Evolutionary conservation across 2,329 filamentous ascomycete species (phyloP).

Genomic region (Sporothrix variecibatus): DNA sequence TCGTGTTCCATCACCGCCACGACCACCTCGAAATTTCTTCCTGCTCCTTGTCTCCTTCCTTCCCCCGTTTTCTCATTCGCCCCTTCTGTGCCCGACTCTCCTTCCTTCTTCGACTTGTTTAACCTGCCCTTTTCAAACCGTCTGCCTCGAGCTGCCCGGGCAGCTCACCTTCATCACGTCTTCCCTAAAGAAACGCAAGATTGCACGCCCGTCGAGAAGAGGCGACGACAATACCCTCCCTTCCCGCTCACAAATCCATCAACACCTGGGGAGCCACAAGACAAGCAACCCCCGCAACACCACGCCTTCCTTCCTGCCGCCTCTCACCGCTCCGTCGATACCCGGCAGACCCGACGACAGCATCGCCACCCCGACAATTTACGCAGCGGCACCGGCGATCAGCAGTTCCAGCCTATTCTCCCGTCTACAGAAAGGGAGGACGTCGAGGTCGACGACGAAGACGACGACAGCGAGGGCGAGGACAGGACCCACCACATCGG

Average conservation of each 20-base stretch:
- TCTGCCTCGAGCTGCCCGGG: constrained; percentile 57
- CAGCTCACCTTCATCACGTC: constrained; percentile 73
- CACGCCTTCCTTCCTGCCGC: not conserved
- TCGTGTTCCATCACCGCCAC: constrained; percentile 21
- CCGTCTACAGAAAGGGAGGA: constrained; percentile 29
- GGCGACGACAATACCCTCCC: constrained; percentile 44
- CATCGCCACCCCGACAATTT: not conserved
- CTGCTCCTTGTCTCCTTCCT: constrained; percentile 7
- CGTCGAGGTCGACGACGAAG: constrained; percentile 6
- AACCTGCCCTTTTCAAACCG: constrained; percentile 25
- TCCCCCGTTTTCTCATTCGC: constrained; percentile 5
- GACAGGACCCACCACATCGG: constrained; percentile 15
- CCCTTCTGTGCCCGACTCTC: not conserved
- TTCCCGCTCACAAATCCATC: not conserved
- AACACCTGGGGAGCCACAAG: constrained; percentile 12
- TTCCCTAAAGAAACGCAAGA: constrained; percentile 73
- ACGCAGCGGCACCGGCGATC: not conserved
- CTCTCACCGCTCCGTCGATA: constrained; percentile 4
- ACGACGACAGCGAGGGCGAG: not conserved
- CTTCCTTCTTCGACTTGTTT: not conserved
- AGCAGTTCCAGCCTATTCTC: constrained; percentile 22
- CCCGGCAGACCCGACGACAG: constrained; percentile 2
- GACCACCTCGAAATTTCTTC: constrained; percentile 14
- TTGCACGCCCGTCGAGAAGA: constrained; percentile 50
- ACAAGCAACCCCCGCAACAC: not conserved